Evolutionary conservation across 2,329 filamentous ascomycete genomes (phyloP).

Genomic region (Botryotinia narcissicola): DNA sequence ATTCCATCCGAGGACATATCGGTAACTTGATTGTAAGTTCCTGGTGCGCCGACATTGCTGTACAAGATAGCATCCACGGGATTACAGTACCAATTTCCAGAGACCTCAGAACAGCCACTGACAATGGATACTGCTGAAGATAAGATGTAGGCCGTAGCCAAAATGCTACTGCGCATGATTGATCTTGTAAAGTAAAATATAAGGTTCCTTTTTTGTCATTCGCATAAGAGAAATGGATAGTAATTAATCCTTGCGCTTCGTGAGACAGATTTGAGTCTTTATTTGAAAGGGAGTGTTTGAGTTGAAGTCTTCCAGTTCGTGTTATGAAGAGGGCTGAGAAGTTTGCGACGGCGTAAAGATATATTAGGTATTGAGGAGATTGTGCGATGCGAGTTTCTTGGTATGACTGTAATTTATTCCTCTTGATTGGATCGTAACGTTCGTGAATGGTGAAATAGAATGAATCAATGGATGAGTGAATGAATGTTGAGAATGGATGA

Average conservation of each 20-base stretch:
- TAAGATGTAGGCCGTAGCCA: constrained; percentile 3
- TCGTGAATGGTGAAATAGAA: neutral
- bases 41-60: constrained; percentile 55
- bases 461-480: neutral
- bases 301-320: neutral
- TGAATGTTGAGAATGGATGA: neutral
- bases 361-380: neutral
- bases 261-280: neutral
- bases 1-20: constrained; percentile 54
- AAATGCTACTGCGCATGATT: constrained; percentile 17
- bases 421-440: neutral
- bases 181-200: neutral
- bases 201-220: neutral
- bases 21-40: constrained; percentile 63
- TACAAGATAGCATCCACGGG: constrained; percentile 67
- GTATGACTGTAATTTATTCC: constrained; percentile 3
- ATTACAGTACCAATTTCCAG: constrained; percentile 63
- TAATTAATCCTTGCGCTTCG: neutral
- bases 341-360: neutral
- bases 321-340: neutral
- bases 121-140: neutral
- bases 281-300: neutral
- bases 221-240: neutral
- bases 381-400: neutral
- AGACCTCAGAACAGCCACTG: constrained; percentile 36